Evolutionary conservation across 805 yeast species (phyloP).

Genomic region (Komagataella populi): DNA sequence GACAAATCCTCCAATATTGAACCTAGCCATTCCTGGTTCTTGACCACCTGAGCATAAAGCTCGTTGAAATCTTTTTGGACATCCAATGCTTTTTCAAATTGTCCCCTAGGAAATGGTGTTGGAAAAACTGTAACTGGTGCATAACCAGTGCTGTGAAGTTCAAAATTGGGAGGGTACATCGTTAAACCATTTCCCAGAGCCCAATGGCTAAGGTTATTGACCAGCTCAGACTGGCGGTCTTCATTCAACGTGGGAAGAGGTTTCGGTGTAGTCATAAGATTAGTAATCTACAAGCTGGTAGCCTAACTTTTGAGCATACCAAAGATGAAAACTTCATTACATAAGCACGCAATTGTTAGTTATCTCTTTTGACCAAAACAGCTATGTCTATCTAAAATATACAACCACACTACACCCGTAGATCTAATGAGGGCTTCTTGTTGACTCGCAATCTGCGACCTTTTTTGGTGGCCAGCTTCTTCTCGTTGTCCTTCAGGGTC

Average conservation of each 20-base stretch:
- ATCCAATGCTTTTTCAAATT: slow-evolving; percentile 51
- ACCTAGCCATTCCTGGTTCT: slow-evolving; percentile 48
- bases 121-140: slow-evolving; percentile 92
- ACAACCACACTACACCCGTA: slow-evolving; percentile 9
- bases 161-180: slow-evolving; percentile 59
- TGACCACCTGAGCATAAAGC: slow-evolving; percentile 57
- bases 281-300: not conserved
- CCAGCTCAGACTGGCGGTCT: slow-evolving; percentile 14
- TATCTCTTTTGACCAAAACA: not conserved
- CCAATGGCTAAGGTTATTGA: slow-evolving; percentile 55
- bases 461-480: slow-evolving; percentile 10
- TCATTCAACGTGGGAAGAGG: slow-evolving; percentile 4
- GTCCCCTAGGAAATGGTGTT: slow-evolving; percentile 64
- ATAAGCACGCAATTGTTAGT: not conserved
- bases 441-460: slow-evolving; percentile 13
- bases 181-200: slow-evolving; percentile 65
- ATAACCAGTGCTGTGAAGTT: slow-evolving; percentile 27
- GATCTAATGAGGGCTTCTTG: slow-evolving; percentile 16
- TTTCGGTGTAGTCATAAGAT: slow-evolving; percentile 1
- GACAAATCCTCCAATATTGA: slow-evolving; percentile 40
- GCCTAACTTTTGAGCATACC: not conserved
- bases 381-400: not conserved
- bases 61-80: slow-evolving; percentile 62
- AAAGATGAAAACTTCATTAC: not conserved
- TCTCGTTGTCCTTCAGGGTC: slow-evolving; percentile 41